Base-by-base conservation (phyloP, 1,139 yeast genomes). In the Geotrichum aggregatum region DNA sequence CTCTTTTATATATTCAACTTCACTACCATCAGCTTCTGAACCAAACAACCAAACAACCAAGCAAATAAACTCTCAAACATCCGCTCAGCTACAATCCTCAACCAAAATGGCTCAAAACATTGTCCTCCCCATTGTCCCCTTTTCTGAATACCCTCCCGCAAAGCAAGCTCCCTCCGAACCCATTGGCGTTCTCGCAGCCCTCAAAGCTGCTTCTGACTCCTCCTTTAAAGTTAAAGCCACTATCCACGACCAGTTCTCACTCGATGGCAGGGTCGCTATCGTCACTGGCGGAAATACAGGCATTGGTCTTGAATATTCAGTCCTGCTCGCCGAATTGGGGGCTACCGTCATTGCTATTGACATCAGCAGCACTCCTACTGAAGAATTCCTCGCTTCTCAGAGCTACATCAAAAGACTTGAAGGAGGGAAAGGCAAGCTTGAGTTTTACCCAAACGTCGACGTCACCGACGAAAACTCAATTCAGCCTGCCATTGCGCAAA, bases 391-490 rank as follows among this genome's bases (percentile, higher is more conserved):
- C 18, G 60, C 60, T 14, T 59, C 63, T 47, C 59, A 58, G 49
- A 43, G 54, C 28, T 64, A 54, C 47, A 55, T 62, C 44, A 68
- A 71, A 58, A 64, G 69, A 47, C 67, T 82, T 49, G 57, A 56
- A 26, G 52, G 58, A 16, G 53, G 52, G 11, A 66, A 73, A 14
- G 58, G 70, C 10, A n/a, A 33, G 1, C n/a, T 24, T 7, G 18
- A 13, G 16, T 13, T 34, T 22, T 79, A 79, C 31, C 76, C 77
- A 36, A 65, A 65, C 52, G 71, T 74, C 55, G 74, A 79, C 54
- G 72, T 81, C 36, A 69, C 76, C 31, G 73, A 74, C 54, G 61
- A 72, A 38, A 71, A 69, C 24, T 69, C 68, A 1, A 82, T 81
- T 43, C 73, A 71, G 55, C 56, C 57, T 13, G 70, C 74, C 7